Base-by-base conservation (phyloP, 805 yeast species). In the Saturnispora halmiae region DNA sequence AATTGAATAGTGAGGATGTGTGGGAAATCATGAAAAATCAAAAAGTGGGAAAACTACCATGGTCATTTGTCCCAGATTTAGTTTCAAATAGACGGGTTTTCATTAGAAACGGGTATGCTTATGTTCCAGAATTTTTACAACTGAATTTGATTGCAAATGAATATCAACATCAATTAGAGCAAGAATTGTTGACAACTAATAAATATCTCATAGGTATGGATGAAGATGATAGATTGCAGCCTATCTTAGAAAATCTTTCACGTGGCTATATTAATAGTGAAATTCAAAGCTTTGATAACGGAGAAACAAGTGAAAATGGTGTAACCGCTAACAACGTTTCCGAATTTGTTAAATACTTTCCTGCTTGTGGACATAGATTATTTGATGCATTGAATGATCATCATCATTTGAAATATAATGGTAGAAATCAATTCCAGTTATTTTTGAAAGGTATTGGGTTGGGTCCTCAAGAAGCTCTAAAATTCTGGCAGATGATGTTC, bases 361-460 rank as follows among this genome's bases (percentile, higher is more conserved):
- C 99, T 41, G 61, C 92, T 39, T 88, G 96, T 64, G 56, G 55
- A 51, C 50, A 41, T 31, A 70, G 73, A 45, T 64, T 90, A 48
- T 80, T 83, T 65, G 63, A 66, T 16, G 80, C 75, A n/a, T 58
- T 87, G 42, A 62, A 65, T 28, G 51, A 64, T 13, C 68, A 73
- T 38, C 79, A 80, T 38, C 97, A 90, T 64, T 72, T 92, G 54
- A 77, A 80, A 55, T 83, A 84, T 60, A 67, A 67, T 14, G 96
- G 87, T 2, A 79, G 99, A 59, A 87, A 79, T 51, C 96, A 90
- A 60, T 68, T 87, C 39, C 77, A 86, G 4, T 63, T 85, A 15
- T 92, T 92, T 60, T 65, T 92, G 42, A 88, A 88, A 59, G 95
- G 94, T 21, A 79, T 86, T 49, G 98, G 99, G 0, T 67, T 92